A percentile compares a stretch with the other conserved stretches of the same genome.
Evolutionary conservation across 106 monocot species (phyloP).

Genomic region (Dioscorea alata): DNA sequence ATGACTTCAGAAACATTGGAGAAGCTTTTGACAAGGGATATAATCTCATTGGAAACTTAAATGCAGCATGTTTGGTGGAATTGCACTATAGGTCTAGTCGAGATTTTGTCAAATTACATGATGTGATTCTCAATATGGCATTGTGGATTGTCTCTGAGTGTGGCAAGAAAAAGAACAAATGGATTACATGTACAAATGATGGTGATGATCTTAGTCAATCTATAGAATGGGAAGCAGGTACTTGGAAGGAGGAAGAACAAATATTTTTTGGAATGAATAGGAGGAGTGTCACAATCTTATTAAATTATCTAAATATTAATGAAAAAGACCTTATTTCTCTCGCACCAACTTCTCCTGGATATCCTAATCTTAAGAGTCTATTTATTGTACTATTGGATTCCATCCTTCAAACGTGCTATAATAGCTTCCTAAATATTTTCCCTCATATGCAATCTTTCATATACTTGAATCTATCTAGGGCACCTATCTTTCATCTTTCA

Average conservation of each 20-base stretch:
- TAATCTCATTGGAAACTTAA: background rate
- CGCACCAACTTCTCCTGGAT: background rate
- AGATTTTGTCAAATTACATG: constrained; percentile 8
- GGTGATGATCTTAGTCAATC: background rate
- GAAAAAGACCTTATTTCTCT: background rate
- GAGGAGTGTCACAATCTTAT: no score
- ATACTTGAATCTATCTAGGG: constrained; percentile 23
- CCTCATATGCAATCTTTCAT: background rate
- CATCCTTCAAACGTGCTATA: no score
- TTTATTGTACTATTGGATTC: no score
- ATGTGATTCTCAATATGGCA: constrained; percentile 7
- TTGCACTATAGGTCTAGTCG: background rate
- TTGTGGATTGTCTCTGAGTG: constrained; percentile 12
- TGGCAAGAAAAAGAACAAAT: constrained; percentile 1
- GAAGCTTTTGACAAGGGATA: background rate
- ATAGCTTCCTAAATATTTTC: no score
- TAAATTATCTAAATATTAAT: background rate
- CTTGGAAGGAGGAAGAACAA: background rate
- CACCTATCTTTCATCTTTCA: constrained; percentile 1
- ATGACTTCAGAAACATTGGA: background rate
- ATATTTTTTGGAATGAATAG: background rate
- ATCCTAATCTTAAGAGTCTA: background rate
- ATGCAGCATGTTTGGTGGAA: constrained; percentile 9
- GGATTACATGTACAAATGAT: background rate
- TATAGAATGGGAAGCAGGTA: background rate